phyloP scores from a whole-genome alignment of 768 basidiomycete species.

The Daedalea quercina region DNA sequence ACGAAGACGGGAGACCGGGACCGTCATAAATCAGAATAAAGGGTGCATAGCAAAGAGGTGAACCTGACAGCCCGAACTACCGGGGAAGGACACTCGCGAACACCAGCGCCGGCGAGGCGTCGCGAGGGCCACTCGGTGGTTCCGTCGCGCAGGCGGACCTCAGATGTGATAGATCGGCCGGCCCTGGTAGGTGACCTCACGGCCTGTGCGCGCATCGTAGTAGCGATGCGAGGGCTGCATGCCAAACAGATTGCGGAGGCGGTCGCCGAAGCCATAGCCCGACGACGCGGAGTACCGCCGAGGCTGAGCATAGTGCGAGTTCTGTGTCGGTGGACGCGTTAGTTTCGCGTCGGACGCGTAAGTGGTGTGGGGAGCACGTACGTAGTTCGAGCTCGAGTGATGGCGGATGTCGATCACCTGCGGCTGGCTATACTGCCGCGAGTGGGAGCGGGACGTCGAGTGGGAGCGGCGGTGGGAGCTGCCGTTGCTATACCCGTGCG shows the following conservation, averaged over 20 bases:
- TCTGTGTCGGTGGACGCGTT: constrained; percentile 2
- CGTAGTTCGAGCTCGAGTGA: not conserved
- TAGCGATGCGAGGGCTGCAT: constrained; percentile 16
- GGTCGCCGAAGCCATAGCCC: constrained; percentile 28
- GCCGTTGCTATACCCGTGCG: not conserved
- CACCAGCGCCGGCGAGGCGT: constrained; percentile 1
- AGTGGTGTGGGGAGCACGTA: constrained; percentile 3
- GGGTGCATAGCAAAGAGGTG: not conserved
- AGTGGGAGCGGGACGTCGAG: constrained; percentile 14
- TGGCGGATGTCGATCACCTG: constrained; percentile 1
- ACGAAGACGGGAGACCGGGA: not conserved
- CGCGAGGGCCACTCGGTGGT: not conserved
- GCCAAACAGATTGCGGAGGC: constrained; percentile 33
- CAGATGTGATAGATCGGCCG: constrained; percentile 40
- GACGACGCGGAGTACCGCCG: constrained; percentile 7
- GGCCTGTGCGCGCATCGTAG: constrained; percentile 20
- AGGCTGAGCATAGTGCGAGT: constrained; percentile 6
- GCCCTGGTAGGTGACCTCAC: constrained; percentile 45
- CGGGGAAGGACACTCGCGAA: not conserved
- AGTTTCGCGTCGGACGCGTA: too few relatives aligned
- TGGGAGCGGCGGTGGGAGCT: constrained; percentile 13
- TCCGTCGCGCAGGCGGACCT: not conserved
- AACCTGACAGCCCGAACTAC: not conserved
- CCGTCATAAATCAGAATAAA: not conserved
- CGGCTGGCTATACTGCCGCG: not conserved